phyloP scores from a whole-genome alignment of 345 rosid species.

The Hibiscus trionum region DNA sequence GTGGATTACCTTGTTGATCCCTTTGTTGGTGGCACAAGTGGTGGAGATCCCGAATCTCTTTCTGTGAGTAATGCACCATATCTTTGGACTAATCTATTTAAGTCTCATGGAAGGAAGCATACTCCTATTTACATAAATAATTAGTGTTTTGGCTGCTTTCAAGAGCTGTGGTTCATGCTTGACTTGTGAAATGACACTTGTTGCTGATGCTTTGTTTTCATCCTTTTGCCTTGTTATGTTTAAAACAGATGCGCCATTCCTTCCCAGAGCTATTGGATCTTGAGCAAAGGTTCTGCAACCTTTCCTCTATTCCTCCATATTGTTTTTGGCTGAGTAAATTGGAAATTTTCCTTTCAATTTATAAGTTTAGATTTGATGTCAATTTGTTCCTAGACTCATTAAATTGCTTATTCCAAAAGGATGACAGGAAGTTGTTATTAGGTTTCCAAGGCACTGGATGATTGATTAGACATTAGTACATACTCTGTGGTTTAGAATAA shows the following conservation, averaged over 20 bases:
- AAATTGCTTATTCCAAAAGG: neutral
- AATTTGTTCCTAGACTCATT: neutral
- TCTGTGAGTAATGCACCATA: constrained; percentile 55
- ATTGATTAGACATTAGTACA: neutral
- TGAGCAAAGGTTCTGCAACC: constrained; percentile 54
- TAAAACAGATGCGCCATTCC: constrained; percentile 67
- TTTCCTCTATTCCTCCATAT: constrained; percentile 12
- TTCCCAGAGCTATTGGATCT: constrained; percentile 87
- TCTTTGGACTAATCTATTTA: constrained; percentile 1
- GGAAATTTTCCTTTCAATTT: neutral
- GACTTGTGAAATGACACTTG: constrained; percentile 6
- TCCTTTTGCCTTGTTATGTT: constrained; percentile 8
- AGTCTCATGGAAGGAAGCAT: constrained; percentile 13
- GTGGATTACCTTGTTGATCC: constrained; percentile 95
- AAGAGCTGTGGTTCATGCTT: neutral
- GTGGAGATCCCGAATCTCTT: constrained; percentile 79
- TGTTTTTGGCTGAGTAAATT: constrained; percentile 8
- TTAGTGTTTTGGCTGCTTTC: neutral
- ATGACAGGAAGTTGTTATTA: neutral
- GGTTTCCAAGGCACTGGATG: neutral
- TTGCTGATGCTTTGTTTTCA: constrained; percentile 11
- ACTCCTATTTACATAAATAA: neutral
- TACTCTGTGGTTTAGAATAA: neutral
- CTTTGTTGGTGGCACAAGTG: constrained; percentile 90
- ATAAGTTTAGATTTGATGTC: constrained; percentile 2